These are phyloP conservation scores for Juglanconis juglandina DNA, from an alignment of 2,329 filamentous ascomycete genomes.

Conservation along the genomic window DNA sequence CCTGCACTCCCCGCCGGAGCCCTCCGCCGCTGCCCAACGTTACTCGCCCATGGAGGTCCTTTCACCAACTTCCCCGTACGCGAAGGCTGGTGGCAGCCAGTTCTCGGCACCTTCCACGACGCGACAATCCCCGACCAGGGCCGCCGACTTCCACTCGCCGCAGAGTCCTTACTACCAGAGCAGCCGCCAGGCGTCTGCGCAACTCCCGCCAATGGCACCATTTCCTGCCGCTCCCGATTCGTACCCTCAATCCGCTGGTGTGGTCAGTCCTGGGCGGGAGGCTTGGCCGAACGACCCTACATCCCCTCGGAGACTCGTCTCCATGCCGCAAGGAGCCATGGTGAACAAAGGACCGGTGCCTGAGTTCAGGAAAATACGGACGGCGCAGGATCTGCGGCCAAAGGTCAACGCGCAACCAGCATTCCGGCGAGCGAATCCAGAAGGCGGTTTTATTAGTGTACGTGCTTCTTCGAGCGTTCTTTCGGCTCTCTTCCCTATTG, in stretches of 20 bases:
- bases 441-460: conserved; percentile 97
- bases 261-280: conserved; percentile 66
- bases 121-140: conserved; percentile 76
- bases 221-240: conserved; percentile 66
- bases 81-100: conserved; percentile 51
- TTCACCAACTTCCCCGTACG: conserved; percentile 77
- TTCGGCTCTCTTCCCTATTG: conserved; percentile 8
- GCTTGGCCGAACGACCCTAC: conserved; percentile 49
- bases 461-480: conserved; percentile 31
- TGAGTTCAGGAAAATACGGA: conserved; percentile 78
- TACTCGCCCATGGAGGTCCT: conserved; percentile 95
- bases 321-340: conserved; percentile 40
- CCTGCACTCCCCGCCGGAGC: conserved; percentile 71
- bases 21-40: conserved; percentile 79
- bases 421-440: conserved; percentile 89
- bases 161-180: conserved; percentile 44
- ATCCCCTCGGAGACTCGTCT: conserved; percentile 53
- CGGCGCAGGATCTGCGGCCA: conserved; percentile 70
- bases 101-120: conserved; percentile 49
- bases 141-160: conserved; percentile 55
- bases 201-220: conserved; percentile 70
- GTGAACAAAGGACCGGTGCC: conserved; percentile 69
- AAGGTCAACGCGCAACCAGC: conserved; percentile 83
- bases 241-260: conserved; percentile 62
- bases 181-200: conserved; percentile 50